Base-by-base conservation (phyloP, 108 stramenopile genomes). In the Nitzschia inconspicua region DNA sequence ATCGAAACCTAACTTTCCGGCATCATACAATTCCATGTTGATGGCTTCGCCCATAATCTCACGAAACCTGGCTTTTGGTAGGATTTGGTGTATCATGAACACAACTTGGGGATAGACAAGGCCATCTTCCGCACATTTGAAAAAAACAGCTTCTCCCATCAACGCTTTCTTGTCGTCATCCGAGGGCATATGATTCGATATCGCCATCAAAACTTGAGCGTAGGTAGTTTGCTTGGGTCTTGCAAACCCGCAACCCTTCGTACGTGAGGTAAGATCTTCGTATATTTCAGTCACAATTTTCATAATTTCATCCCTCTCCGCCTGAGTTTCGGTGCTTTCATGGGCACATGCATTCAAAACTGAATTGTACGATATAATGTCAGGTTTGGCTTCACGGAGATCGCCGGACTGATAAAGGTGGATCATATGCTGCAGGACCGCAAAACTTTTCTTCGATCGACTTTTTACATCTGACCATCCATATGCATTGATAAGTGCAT, bases 281-380 rank as follows among this genome's bases (percentile, higher is more conserved):
- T 58, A 66, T 6, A 63, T 57, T 40, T 64, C 32, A 6, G 64
- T 63, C n/a, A 41, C 66, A 10, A 64, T 57, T 14, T 49, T 42
- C 67, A 69, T 65, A 22, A 65, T 53, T 6, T 35, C 46, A 25
- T 47, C 67, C 2, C 46, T 34, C 44, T 53, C 61, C 35, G 39
- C 14, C 30, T 47, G 48, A n/a, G 18, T 41, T 11, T 35, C 35
- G 6, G 43, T 25, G 4, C 14, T 27, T 14, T 59, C 63, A 50
- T 46, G 52, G 19, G 85, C 85, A 63, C 73, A 83, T 0, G 85
- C 81, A 51, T 82, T 70, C 49, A 86, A 54, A 8, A 85, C 70
- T 2, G 79, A 72, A 46, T 77, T 80, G 19, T 64, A 64, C 7
- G 79, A 71, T 14, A 80, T 52, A 0, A 80, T 69, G 60, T 78